Evolutionary conservation across 139 green algal species (phyloP).

Genomic region (Chlorella sp.): DNA sequence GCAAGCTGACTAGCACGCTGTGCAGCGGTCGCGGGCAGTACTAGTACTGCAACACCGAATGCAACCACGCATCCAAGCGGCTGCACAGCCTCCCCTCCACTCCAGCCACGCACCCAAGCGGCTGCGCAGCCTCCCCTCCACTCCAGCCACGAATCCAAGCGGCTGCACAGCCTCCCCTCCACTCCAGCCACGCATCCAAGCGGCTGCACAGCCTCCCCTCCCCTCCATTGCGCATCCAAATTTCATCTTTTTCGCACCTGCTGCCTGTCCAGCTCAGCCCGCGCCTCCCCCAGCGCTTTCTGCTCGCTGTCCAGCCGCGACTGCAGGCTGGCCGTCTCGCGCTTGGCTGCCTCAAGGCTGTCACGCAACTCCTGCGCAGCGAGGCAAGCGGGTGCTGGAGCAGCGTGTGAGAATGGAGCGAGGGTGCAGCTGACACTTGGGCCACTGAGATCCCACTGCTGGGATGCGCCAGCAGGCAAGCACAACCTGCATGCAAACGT

Average conservation of each 20-base stretch:
- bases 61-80: background rate
- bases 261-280: slow-evolving; percentile 7
- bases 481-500: background rate
- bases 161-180: background rate
- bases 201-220: background rate
- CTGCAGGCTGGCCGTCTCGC: background rate
- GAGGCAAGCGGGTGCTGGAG: background rate
- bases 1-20: background rate
- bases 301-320: slow-evolving; percentile 5
- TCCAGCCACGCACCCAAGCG: background rate
- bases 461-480: background rate
- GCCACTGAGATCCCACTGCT: no score
- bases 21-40: background rate
- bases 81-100: background rate
- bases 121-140: background rate
- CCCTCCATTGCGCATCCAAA: no score
- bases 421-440: no score
- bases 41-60: no score
- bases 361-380: background rate
- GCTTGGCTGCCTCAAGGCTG: background rate
- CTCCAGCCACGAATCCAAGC: background rate
- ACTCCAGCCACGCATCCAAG: background rate
- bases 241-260: background rate
- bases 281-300: background rate
- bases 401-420: background rate